Evolutionary conservation across 1,284 basidiomycete genomes (phyloP).

Genomic region (Pyrrhoderma noxium): DNA sequence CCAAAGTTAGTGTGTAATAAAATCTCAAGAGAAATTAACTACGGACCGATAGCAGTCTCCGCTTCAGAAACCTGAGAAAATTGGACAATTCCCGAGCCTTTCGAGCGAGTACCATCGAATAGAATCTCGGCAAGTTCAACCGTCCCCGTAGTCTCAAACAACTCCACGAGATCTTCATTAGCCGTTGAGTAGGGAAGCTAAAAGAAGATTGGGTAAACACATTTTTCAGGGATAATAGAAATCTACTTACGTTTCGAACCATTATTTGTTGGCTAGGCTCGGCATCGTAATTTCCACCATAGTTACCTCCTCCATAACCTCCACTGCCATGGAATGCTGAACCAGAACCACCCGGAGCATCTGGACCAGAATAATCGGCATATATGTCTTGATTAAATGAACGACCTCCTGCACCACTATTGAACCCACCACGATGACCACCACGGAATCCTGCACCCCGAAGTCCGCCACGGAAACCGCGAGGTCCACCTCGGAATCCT

Average conservation of each 20-base stretch:
- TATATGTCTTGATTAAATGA: conserved; percentile 76
- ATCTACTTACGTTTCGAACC: conserved; percentile 85
- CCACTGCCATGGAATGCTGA: conserved; percentile 38
- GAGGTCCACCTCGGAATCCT: conserved; percentile 47
- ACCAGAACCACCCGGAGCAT: conserved; percentile 28
- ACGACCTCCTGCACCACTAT: conserved; percentile 48
- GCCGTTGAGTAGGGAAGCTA: conserved; percentile 97
- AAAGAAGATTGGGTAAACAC: neutral
- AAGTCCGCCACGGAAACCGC: conserved; percentile 56
- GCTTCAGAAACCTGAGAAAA: conserved; percentile 86
- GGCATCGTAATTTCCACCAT: conserved; percentile 23
- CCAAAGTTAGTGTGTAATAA: conserved; percentile 5
- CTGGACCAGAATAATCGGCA: conserved; percentile 76
- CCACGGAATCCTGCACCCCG: conserved; percentile 41
- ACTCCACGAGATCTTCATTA: conserved; percentile 96
- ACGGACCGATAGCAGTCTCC: conserved; percentile 83
- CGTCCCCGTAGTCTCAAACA: conserved; percentile 95
- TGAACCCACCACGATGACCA: conserved; percentile 43
- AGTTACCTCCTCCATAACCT: conserved; percentile 30
- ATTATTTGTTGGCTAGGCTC: conserved; percentile 95
- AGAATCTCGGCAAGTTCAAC: conserved; percentile 93
- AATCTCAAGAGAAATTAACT: neutral
- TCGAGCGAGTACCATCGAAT: conserved; percentile 84
- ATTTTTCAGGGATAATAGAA: conserved; percentile 9
- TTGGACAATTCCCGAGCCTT: conserved; percentile 93